A percentile compares a stretch with the other conserved stretches of the same genome.
Conservation (phyloP, 2,329 filamentous ascomycete genomes). For the Hortaea sp. region DNA sequence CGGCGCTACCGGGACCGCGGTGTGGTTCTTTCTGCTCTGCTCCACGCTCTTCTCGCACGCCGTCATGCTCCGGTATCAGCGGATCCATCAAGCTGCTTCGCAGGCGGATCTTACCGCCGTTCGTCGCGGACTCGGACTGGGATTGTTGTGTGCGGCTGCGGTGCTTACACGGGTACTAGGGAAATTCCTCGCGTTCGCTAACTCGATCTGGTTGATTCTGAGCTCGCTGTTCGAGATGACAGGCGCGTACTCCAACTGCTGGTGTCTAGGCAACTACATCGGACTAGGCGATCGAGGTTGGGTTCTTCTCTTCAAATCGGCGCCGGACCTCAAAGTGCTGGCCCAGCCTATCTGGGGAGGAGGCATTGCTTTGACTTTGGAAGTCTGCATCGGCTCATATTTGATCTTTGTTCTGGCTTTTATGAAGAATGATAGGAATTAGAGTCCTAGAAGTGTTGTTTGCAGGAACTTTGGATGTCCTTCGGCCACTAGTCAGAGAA, state of each 20-base stretch:
- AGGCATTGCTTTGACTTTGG: constrained; percentile 1
- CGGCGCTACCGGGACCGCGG: constrained; percentile 9
- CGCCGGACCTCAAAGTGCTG: background rate
- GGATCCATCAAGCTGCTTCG: constrained; percentile 5
- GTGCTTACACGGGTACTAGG: constrained; percentile 11
- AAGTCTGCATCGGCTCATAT: background rate
- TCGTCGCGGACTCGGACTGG: constrained; percentile 5
- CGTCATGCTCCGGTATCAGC: constrained; percentile 14
- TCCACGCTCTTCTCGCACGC: constrained; percentile 14
- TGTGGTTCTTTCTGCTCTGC: constrained; percentile 10
- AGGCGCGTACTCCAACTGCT: constrained; percentile 15
- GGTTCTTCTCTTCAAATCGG: constrained; percentile 14
- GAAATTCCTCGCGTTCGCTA: constrained; percentile 14
- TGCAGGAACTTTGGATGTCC: too few species aligned
- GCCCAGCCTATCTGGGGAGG: constrained; percentile 1
- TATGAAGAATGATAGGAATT: background rate
- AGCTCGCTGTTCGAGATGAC: constrained; percentile 13
- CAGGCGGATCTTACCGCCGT: constrained; percentile 1
- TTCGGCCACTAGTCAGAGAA: too few species aligned
- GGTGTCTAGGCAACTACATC: constrained; percentile 12
- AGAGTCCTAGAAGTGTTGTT: too few species aligned
- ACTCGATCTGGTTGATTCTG: constrained; percentile 14
- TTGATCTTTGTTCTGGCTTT: background rate
- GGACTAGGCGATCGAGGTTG: constrained; percentile 7
- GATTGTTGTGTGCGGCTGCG: constrained; percentile 9